A percentile compares a stretch with the other conserved stretches of the same genome.
Conservation (phyloP, 345 rosid species). For the Eucalyptus polybractea region DNA sequence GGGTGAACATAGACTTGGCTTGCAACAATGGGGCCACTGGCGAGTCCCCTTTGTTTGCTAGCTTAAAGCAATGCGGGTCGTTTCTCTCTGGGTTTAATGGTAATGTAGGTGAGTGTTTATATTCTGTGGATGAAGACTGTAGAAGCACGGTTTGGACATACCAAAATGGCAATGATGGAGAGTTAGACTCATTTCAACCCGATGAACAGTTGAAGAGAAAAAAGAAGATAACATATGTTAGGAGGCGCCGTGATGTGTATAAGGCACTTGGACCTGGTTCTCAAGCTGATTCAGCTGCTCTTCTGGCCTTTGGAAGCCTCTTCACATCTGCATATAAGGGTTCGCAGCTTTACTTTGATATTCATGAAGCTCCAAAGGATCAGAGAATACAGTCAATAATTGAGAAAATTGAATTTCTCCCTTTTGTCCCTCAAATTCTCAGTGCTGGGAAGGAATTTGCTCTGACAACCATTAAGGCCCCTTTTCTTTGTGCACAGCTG, state of each 20-base stretch:
- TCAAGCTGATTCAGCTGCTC: conserved; percentile 41
- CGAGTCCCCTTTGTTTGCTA: conserved; percentile 18
- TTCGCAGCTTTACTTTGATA: conserved; percentile 58
- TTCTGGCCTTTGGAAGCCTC: conserved; percentile 83
- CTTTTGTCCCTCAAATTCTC: conserved; percentile 68
- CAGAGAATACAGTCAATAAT: conserved; percentile 41
- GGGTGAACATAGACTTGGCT: conserved; percentile 26
- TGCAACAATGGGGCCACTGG: conserved; percentile 23
- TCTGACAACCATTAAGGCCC: conserved; percentile 35
- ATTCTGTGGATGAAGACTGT: conserved; percentile 71
- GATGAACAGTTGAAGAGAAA: conserved; percentile 74
- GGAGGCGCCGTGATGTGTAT: conserved; percentile 54
- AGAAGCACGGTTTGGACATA: conserved; percentile 82
- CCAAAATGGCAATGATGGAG: conserved; percentile 38
- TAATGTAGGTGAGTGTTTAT: conserved; percentile 48
- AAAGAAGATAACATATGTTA: conserved; percentile 48
- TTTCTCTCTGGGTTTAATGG: conserved; percentile 55
- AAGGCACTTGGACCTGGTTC: conserved; percentile 68
- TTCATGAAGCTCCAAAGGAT: conserved; percentile 23
- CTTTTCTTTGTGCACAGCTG: conserved; percentile 85
- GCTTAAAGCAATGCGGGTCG: conserved; percentile 57
- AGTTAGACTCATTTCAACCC: conserved; percentile 64
- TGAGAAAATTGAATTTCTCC: conserved; percentile 49
- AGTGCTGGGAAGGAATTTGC: conserved; percentile 51
- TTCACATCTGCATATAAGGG: conserved; percentile 81